Percentiles rank a stretch among this genome's conserved stretches.
Conservation (phyloP, 169 alveolate species). For the Eimeria acervulina region DNA sequence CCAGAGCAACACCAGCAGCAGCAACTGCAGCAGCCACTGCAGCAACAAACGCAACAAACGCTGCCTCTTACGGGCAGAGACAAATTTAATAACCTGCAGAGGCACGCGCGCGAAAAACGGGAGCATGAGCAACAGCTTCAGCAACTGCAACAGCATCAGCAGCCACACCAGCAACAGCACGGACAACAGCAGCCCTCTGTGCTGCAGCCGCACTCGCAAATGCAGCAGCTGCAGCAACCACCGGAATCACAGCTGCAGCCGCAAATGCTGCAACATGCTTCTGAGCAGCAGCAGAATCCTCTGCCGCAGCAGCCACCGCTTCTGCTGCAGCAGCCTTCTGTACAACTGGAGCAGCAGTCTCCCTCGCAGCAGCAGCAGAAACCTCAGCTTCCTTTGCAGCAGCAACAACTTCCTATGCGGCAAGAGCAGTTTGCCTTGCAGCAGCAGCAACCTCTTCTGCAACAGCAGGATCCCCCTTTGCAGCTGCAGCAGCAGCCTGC, state of each 20-base stretch:
- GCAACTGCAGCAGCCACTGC: slow-evolving; percentile 6
- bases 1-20: slow-evolving; percentile 6
- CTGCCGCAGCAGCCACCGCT: background rate
- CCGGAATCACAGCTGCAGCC: background rate
- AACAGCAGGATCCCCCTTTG: slow-evolving; percentile 20
- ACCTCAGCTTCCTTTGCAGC: slow-evolving; percentile 14
- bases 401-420: slow-evolving; percentile 26
- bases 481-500: slow-evolving; percentile 3
- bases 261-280: background rate
- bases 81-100: slow-evolving; percentile 15
- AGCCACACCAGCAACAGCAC: background rate
- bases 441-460: slow-evolving; percentile 1
- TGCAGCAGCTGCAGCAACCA: slow-evolving; percentile 10
- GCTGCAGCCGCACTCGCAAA: background rate
- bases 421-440: background rate
- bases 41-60: background rate
- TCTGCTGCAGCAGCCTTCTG: background rate
- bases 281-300: background rate
- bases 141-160: slow-evolving; percentile 32
- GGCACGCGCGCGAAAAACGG: slow-evolving; percentile 17
- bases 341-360: background rate
- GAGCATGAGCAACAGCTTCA: slow-evolving; percentile 39
- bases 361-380: background rate
- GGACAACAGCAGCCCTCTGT: background rate
- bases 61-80: slow-evolving; percentile 22